Base-by-base conservation (phyloP, 2,329 filamentous ascomycete species). In the Beauveria caledonica region DNA sequence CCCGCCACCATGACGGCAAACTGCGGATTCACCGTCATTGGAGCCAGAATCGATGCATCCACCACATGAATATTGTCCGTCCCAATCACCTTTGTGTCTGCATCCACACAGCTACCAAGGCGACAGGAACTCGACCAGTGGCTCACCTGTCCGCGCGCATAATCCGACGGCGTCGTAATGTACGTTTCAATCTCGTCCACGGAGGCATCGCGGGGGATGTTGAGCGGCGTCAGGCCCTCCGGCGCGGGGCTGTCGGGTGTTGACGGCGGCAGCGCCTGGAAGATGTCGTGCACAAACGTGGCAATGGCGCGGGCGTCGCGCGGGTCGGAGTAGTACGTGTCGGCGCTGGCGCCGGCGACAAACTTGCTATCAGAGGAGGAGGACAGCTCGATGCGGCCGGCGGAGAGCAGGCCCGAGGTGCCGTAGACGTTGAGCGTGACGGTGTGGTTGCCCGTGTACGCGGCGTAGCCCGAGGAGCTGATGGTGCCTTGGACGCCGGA, bases 371-470 rank as follows among this genome's bases (percentile, higher is more conserved):
- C 76, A 5, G 25, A 27, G 25, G 25, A 27, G 29, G 10, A 11
- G 3, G 70, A 66, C 0, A 82, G 72, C 7, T 73, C 66, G 3
- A 82, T 79, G 5, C 72, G 71, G 1, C 80, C 79, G 1, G 73
- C 68, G 2, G 80, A 83, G 6, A 74, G 73, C 23, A 83, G 71
- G 1, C 81, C 81, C 0, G 80, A 82, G 0, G 81, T 84, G 9
- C 80, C 80, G 69, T 84, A 84, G 5, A 84, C 69, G 67, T 84
- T 84, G 21, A 84, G 72, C 0, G 80, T 83, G 56, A 84, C 78
- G 62, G 78, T 81, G 61, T 78, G 72, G 56, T 73, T 72, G 39
- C 67, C 65, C 1, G 62, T 74, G 64, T 68, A 78, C 9, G 71
- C 76, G 1, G 69, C 67, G 45, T 71, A 75, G 3, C 80, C 80